phyloP scores from a whole-genome alignment of 306 rosid genomes.

The Vicia villosa region DNA sequence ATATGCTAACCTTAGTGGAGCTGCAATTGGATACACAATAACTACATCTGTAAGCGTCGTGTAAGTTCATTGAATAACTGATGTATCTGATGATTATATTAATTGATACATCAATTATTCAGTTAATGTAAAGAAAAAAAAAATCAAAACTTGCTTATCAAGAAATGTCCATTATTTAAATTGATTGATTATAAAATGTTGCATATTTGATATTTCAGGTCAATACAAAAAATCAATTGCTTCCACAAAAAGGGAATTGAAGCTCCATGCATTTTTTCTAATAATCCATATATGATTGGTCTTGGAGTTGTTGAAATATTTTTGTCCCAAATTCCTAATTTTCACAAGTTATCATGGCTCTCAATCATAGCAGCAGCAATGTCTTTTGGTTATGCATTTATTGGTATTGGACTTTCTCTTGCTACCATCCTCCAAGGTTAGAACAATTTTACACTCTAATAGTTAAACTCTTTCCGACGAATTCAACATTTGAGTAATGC shows the following conservation, averaged over 20 bases:
- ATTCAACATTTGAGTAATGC: neutral
- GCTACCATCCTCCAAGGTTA: conserved; percentile 45
- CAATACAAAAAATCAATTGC: conserved; percentile 53
- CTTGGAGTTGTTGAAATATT: conserved; percentile 53
- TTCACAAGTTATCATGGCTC: conserved; percentile 55
- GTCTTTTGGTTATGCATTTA: conserved; percentile 59
- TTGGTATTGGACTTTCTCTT: conserved; percentile 63
- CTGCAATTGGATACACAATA: conserved; percentile 36
- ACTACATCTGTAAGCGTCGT: conserved; percentile 31
- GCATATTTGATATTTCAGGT: conserved; percentile 44
- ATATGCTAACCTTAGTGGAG: conserved; percentile 27
- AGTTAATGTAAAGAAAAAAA: no score
- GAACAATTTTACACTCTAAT: no score
- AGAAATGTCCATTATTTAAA: neutral
- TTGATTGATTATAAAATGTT: neutral
- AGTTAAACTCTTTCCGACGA: neutral
- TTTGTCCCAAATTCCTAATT: conserved; percentile 60
- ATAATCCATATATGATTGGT: conserved; percentile 59
- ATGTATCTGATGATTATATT: no score
- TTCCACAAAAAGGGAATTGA: conserved; percentile 35
- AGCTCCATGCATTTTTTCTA: conserved; percentile 48
- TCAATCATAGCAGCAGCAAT: conserved; percentile 52
- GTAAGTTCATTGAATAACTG: conserved; percentile 21
- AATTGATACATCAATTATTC: no score
- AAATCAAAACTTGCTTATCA: no score